phyloP scores from a whole-genome alignment of 163 green algal genomes.

The Scenedesmus sp. region DNA sequence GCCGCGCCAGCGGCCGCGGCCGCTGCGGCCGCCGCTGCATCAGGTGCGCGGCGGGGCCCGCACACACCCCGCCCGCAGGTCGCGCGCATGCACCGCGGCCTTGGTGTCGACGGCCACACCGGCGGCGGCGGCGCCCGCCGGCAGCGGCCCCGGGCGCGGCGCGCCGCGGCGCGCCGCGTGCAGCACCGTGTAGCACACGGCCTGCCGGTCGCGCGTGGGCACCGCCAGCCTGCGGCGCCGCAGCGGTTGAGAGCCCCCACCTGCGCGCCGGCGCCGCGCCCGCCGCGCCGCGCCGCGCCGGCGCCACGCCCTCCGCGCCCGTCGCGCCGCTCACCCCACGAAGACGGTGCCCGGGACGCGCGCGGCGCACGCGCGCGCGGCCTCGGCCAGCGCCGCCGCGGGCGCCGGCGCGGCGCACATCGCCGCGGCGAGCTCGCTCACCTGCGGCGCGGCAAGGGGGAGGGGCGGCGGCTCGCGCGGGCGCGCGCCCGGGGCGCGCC shows the following conservation, averaged over 20 bases:
- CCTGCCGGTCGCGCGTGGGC: conserved; percentile 6
- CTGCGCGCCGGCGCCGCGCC: too few relatives aligned
- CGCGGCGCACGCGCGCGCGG: neutral
- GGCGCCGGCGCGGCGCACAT: conserved; percentile 4
- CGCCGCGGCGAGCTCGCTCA: neutral
- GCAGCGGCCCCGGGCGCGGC: neutral
- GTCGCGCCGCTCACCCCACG: conserved; percentile 4
- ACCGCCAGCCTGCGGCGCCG: conserved; percentile 17
- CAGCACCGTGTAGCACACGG: conserved; percentile 2
- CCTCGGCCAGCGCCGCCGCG: neutral
- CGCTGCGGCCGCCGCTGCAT: neutral
- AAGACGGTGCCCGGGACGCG: neutral
- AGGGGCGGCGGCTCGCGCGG: too few relatives aligned
- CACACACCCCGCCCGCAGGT: conserved; percentile 2
- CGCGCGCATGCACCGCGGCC: neutral
- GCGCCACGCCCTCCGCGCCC: too few relatives aligned
- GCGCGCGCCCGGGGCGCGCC: too few relatives aligned
- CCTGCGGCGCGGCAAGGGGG: neutral
- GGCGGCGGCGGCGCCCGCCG: neutral
- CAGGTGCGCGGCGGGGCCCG: neutral
- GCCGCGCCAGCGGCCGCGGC: neutral
- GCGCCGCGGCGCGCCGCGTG: neutral
- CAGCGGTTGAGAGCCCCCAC: too few relatives aligned
- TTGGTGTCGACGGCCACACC: conserved; percentile 22
- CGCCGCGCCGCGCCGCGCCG: too few relatives aligned